Conservation (phyloP, 805 yeast genomes). For the Wickerhamomyces ciferrii region DNA sequence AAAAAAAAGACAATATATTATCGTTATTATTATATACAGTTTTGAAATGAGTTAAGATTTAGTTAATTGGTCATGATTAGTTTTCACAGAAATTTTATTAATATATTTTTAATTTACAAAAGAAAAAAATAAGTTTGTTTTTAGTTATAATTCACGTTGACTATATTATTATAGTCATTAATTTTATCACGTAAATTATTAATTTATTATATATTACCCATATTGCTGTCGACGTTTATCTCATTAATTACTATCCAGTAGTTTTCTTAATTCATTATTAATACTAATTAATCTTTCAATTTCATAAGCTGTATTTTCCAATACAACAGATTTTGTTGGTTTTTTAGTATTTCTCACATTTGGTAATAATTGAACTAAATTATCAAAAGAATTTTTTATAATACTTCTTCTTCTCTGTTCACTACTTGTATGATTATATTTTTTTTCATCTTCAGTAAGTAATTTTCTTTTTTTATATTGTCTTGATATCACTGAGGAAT, state of each 20-base stretch:
- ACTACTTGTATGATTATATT: constrained; percentile 20
- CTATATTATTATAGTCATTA: neutral
- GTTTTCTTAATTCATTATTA: constrained; percentile 10
- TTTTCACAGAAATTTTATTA: neutral
- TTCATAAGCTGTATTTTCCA: constrained; percentile 17
- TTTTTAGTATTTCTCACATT: constrained; percentile 7
- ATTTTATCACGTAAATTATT: no score
- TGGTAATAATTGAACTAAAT: constrained; percentile 15
- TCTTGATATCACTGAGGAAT: neutral
- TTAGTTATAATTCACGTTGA: neutral
- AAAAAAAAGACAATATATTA: no score
- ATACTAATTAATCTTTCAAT: constrained; percentile 11
- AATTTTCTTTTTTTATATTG: constrained; percentile 13
- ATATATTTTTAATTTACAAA: neutral
- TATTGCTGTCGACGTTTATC: no score
- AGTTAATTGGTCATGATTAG: no score
- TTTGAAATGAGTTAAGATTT: no score
- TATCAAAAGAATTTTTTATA: constrained; percentile 20
- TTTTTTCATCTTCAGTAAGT: constrained; percentile 21
- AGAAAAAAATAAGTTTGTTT: no score
- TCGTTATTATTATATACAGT: no score
- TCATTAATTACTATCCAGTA: neutral
- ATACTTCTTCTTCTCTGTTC: constrained; percentile 20
- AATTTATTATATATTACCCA: no score
- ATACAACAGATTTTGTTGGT: constrained; percentile 16